Evolutionary conservation across 2,329 filamentous ascomycete species (phyloP), one percentile per base, ranked within the genome.

Genomic region (Annulohypoxylon truncatum): DNA sequence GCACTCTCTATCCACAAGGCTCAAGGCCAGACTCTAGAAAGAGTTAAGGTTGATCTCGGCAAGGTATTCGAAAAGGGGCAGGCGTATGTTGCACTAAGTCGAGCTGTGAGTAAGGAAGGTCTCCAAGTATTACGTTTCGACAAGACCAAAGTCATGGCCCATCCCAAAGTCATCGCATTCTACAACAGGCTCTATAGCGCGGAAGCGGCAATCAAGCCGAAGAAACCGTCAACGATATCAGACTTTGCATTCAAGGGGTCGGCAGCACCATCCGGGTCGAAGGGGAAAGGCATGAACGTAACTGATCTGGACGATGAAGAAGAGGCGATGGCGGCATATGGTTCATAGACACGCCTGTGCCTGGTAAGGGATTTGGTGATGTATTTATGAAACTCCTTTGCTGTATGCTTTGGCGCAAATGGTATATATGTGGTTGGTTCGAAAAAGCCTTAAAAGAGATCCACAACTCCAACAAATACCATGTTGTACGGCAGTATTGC

Each of bases 1-100:
- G 96, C 96, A 1, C 82, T 99, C 18, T 97, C 94, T 0, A 99
- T 99, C 64, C 96, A 99, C 83, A 99, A 99, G 80, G 96, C 96
- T 0, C 95, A 98, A 77, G 95, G 95, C 1, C 95, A 98, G 78
- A 98, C 95, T 0, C 82, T 97, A 24, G 94, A 97, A 75, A 87
- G 95, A 53, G 96, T 99, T 64, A 97, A 97, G 76, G 96, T 99
- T 24, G 94, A 99, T 76, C 84, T 99, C 0, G 92, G 93, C 28
- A 91, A 89, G 67, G 92, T 97, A 0, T 99, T 99, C 73, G 96
- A 99, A 77, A 97, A 97, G 79, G 96, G 96, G 0, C 96, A 99
- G 78, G 96, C 96, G 4, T 99, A 99, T 76, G 96, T 99, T 54
- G 96, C 96, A 54, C 87, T 99, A 12, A 97, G 93, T 82, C 92